Evolutionary conservation across 805 yeast species (phyloP).

Genomic region (Maudiozyma serrabonitensis): DNA sequence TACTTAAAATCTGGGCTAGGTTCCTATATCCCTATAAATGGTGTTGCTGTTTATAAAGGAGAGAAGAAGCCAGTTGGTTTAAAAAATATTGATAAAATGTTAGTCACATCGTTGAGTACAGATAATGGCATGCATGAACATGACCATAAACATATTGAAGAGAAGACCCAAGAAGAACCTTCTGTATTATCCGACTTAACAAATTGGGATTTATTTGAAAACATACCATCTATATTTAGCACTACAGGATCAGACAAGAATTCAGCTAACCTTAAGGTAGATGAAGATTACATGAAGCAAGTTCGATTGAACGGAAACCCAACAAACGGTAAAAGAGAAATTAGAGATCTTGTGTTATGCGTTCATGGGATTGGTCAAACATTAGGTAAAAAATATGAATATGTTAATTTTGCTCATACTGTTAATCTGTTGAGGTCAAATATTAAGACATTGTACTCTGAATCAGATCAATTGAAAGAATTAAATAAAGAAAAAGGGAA

Average conservation of each 20-base stretch:
- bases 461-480: constrained; percentile 33
- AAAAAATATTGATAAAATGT: neutral
- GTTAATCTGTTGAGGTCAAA: constrained; percentile 55
- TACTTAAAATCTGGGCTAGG: constrained; percentile 28
- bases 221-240: constrained; percentile 1
- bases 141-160: neutral
- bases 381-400: constrained; percentile 66
- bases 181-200: constrained; percentile 1
- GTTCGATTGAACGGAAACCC: constrained; percentile 31
- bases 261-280: neutral
- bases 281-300: constrained; percentile 31
- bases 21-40: constrained; percentile 35
- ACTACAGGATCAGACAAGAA: constrained; percentile 3
- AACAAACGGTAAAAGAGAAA: constrained; percentile 28
- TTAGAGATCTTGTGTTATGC: constrained; percentile 62
- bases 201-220: constrained; percentile 7
- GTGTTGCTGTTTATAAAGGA: constrained; percentile 30
- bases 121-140: constrained; percentile 14
- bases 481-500: constrained; percentile 36
- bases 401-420: constrained; percentile 80
- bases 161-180: neutral
- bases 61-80: neutral
- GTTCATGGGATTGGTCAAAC: constrained; percentile 94
- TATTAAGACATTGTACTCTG: constrained; percentile 40
- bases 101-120: constrained; percentile 31